Base-by-base conservation (phyloP, 768 basidiomycete species). In the Tylopilus sp. region DNA sequence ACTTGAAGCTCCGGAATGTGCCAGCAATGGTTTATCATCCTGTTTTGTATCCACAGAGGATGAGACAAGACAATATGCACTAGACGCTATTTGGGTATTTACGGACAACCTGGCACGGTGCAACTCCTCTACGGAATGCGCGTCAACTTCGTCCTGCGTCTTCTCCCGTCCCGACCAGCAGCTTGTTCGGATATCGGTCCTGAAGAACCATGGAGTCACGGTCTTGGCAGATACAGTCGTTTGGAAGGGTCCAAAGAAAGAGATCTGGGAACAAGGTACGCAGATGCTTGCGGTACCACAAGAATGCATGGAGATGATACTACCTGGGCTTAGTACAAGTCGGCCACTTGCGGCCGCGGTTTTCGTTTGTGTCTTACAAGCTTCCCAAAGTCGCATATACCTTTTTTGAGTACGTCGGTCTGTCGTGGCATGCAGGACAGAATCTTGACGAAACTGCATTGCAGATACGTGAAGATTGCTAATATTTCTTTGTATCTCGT, bases 401-500 rank as follows among this genome's bases (percentile, higher is more conserved):
- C 26, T 79, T 86, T 56, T 76, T 82, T 62, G 66, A 76, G 89
- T 91, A 58, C 52, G 85, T 75, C n/a, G 5, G 10, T 18, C 40
- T 30, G 30, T 15, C 10, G 4, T 18, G 12, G 23, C 26, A 44
- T 30, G 28, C 13, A 21, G 18, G 21, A 35, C 3, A 13, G 9
- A 15, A 42, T 20, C 18, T 23, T 44, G 31, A 57, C 17, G 33
- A 4, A 40, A 18, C 7, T 15, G 39, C 4, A n/a, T 26, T 11
- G 48, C 57, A 87, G 88, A 53, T 88, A 88, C 53, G 67, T 83
- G 52, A 69, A 72, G 30, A 79, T 81, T 61, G 76, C 88, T 2
- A 82, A 83, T n/a, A 66, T 93, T 28, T 92, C 90, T 3, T 73
- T 95, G 2, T 92, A 80, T 65, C 69, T 92, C 51, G 83, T 94